Evolutionary conservation across 2,329 filamentous ascomycete species (phyloP), one percentile per base, ranked within the genome.

Genomic region (Verticillium nonalfalfae): DNA sequence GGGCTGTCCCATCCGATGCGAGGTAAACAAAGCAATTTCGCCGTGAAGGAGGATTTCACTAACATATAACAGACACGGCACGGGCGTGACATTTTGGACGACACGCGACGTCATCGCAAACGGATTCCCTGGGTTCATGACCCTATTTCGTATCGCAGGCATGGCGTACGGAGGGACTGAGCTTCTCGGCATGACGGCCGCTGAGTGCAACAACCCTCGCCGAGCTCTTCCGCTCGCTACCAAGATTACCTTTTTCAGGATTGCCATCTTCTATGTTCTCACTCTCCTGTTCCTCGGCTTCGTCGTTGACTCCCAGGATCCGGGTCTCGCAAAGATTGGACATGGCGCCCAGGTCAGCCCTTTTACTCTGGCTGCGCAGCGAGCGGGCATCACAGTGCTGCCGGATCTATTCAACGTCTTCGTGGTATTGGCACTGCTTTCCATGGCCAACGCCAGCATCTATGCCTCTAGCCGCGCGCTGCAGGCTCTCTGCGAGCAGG

Each of bases 141-240:
- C 72, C 61, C 77, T 78, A 34, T 79, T 81, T 63, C 74, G 78
- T 55, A 74, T 75, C 1, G 76, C 78, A 6, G 77, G 78, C 15
- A 76, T 78, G 68, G 73, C 77, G 10, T 80, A 78, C 59, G 73
- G 76, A 10, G 78, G 78, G 26, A 79, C 78, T 2, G 78, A 80
- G 62, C 73, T 80, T 60, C 73, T 79, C 3, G 78, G 78, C 14
- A 69, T 80, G 15, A 74, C 77, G 4, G 78, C 76, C 7, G 75
- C 75, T 18, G 78, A 80, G 63, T 74, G 76, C 61, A 68, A 71
- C 14, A 73, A 74, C 54, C 78, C 76, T 10, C 65, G 85, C 63
- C 87, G 90, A 69, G 85, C 88, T 0, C 81, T 97, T 1, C 93
- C 93, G 0, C 87, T 86, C 1, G 93, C 93, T 7, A 88, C 94